Percentiles rank a stretch among this genome's conserved stretches.
Conservation (phyloP, 2,329 filamentous ascomycete genomes). For the Akanthomyces lecanii region DNA sequence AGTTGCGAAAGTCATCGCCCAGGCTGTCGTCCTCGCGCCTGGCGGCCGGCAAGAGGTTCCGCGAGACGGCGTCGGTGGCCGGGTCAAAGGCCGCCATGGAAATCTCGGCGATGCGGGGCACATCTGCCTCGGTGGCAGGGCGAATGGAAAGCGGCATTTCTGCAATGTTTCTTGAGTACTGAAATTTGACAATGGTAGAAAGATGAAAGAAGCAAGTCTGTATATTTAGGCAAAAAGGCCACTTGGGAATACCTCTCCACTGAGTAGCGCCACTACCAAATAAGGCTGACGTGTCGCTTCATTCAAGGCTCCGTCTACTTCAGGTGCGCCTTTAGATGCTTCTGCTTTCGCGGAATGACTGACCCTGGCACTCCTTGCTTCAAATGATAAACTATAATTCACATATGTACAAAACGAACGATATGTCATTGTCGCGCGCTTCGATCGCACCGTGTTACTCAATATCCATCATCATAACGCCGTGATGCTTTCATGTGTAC, state of each 20-base stretch:
- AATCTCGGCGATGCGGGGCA: constrained; percentile 17
- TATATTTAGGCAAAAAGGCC: too few species aligned
- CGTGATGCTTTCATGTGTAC: constrained; percentile 5
- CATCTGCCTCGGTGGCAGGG: constrained; percentile 17
- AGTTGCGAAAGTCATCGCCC: neutral
- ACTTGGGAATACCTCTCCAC: neutral
- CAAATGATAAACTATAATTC: neutral
- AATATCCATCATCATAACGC: constrained; percentile 9
- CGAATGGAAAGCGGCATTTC: constrained; percentile 20
- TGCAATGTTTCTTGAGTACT: neutral
- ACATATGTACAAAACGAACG: neutral
- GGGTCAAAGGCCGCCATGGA: constrained; percentile 19
- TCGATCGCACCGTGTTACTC: neutral
- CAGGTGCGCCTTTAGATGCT: too few species aligned
- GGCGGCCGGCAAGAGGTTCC: constrained; percentile 16
- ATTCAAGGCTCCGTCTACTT: too few species aligned
- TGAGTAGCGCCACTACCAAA: too few species aligned
- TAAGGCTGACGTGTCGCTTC: too few species aligned
- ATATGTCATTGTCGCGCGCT: neutral
- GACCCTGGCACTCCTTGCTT: too few species aligned
- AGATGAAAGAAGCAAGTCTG: neutral
- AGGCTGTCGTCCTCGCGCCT: constrained; percentile 2
- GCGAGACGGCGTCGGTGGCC: constrained; percentile 19
- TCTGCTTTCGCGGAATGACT: too few species aligned
- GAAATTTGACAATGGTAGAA: neutral